A percentile compares a stretch with the other conserved stretches of the same genome.
phyloP scores from a whole-genome alignment of 2,329 filamentous ascomycete genomes.

The Talaromyces funiculosus region DNA sequence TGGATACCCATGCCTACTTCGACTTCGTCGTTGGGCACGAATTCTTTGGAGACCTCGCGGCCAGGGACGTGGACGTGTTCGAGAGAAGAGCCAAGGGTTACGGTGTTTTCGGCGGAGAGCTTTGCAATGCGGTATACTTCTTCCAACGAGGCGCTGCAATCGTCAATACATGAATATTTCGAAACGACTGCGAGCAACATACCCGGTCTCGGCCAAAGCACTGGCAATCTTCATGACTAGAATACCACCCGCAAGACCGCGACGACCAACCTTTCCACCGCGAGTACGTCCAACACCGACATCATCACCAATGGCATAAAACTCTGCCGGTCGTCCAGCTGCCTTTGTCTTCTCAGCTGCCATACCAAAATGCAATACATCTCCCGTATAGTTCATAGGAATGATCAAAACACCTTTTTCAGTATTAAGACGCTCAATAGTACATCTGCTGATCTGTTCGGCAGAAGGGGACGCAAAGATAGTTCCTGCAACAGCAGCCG shows the following conservation, averaged over 20 bases:
- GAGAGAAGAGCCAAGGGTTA: conserved; percentile 78
- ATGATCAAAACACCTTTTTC: conserved; percentile 76
- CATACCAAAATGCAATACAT: conserved; percentile 88
- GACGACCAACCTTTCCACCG: conserved; percentile 84
- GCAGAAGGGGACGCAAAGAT: conserved; percentile 79
- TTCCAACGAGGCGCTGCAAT: conserved; percentile 49
- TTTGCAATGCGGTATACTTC: conserved; percentile 69
- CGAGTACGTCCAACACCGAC: conserved; percentile 76
- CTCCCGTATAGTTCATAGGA: conserved; percentile 92
- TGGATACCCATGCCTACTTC: conserved; percentile 72
- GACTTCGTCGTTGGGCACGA: conserved; percentile 49
- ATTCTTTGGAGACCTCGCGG: conserved; percentile 45
- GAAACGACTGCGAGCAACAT: conserved; percentile 16
- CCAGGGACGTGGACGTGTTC: conserved; percentile 93
- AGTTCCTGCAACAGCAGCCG: conserved; percentile 76
- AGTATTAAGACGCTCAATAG: conserved; percentile 65
- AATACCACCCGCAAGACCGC: conserved; percentile 87
- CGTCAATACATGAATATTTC: not conserved
- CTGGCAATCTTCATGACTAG: conserved; percentile 87
- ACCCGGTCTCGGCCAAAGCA: conserved; percentile 70
- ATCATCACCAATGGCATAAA: conserved; percentile 89
- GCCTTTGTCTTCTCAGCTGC: conserved; percentile 87
- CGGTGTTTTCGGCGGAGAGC: conserved; percentile 66
- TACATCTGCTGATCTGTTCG: conserved; percentile 73
- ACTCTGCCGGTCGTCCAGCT: conserved; percentile 69